Evolutionary conservation across 768 basidiomycete genomes (phyloP).

Genomic region (Hygrocybe punicea): DNA sequence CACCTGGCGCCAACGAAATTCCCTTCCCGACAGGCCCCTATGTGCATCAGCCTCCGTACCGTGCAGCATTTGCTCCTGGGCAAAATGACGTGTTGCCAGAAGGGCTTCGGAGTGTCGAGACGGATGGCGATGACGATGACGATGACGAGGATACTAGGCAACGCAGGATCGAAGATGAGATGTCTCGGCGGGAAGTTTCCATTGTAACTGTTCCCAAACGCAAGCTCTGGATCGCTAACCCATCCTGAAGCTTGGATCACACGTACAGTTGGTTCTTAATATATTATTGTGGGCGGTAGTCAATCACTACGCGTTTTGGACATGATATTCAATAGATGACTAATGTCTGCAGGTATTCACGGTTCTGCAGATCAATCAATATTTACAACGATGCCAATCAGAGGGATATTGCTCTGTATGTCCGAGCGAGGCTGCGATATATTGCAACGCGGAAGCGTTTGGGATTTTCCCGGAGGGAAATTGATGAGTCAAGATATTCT

Average conservation of each 20-base stretch:
- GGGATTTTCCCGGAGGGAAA: background rate
- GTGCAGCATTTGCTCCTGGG: constrained; percentile 36
- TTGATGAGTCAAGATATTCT: background rate
- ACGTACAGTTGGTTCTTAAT: background rate
- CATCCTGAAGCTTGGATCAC: constrained; percentile 37
- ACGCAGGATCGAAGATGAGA: constrained; percentile 75
- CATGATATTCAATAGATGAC: background rate
- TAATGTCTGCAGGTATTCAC: background rate
- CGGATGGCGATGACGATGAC: constrained; percentile 64
- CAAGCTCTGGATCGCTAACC: constrained; percentile 71
- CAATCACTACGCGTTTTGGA: background rate
- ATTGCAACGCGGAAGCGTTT: constrained; percentile 5
- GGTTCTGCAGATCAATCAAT: constrained; percentile 1
- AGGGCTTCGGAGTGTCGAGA: constrained; percentile 50
- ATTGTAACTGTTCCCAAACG: constrained; percentile 76
- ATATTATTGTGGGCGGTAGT: background rate
- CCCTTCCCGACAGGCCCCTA: constrained; percentile 60
- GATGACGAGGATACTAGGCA: constrained; percentile 73
- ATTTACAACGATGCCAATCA: constrained; percentile 13
- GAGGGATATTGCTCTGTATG: constrained; percentile 17
- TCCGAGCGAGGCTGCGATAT: constrained; percentile 9
- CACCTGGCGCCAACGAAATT: constrained; percentile 37
- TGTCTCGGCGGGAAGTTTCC: constrained; percentile 78
- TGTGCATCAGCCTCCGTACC: constrained; percentile 62
- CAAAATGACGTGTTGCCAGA: constrained; percentile 41